Conservation (phyloP, 192 early-diverging fungal genomes). For the Coemansia umbellata region DNA sequence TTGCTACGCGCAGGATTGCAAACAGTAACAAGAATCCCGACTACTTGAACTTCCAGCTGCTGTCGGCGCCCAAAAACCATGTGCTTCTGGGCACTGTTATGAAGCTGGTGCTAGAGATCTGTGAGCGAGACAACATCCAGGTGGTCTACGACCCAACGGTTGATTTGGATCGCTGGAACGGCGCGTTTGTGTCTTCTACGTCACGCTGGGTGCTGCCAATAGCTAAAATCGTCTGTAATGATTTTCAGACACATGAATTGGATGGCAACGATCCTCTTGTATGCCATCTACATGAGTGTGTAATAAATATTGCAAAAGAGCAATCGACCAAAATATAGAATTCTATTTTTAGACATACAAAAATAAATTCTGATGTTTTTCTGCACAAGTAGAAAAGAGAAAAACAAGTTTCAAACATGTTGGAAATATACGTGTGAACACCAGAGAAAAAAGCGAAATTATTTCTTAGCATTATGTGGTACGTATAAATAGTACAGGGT, state of each 20-base stretch:
- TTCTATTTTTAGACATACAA: too few species aligned
- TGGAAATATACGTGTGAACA: too few species aligned
- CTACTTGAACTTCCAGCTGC: conserved; percentile 21
- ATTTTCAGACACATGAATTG: conserved; percentile 1
- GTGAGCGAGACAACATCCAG: conserved; percentile 23
- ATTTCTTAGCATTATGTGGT: too few species aligned
- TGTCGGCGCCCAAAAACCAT: conserved; percentile 30
- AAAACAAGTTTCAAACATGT: too few species aligned
- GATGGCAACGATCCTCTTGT: conserved; percentile 29
- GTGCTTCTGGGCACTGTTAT: conserved; percentile 48
- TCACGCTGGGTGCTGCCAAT: conserved; percentile 43
- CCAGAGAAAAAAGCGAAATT: too few species aligned
- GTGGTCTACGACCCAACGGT: conserved; percentile 23
- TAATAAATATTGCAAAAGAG: conserved; percentile 13
- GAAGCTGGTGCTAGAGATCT: conserved; percentile 41
- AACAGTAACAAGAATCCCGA: neutral
- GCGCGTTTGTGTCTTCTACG: conserved; percentile 48
- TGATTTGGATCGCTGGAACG: conserved; percentile 24
- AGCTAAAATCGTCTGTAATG: conserved; percentile 8
- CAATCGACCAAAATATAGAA: conserved; percentile 21
- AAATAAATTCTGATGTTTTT: too few species aligned
- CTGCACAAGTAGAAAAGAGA: too few species aligned
- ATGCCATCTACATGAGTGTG: conserved; percentile 18
- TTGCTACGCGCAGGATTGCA: conserved; percentile 15
- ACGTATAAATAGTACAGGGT: too few species aligned